Evolutionary conservation across 2,329 filamentous ascomycete species (phyloP), one percentile per base, ranked within the genome.

Genomic region (Biscogniauxia sp.): DNA sequence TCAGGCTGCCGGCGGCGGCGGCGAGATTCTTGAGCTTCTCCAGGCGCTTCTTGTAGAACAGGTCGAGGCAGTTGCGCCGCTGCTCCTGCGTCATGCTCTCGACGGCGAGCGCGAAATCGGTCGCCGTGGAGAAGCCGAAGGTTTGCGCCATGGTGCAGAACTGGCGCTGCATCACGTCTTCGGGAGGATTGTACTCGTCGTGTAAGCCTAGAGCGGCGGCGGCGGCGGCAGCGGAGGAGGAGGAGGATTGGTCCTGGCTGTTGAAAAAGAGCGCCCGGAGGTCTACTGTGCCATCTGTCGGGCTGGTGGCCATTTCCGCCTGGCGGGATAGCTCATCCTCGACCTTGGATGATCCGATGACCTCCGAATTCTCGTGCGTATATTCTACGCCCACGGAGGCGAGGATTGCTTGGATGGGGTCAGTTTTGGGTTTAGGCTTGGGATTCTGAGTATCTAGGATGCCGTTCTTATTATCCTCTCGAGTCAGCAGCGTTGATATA

Each of bases 291-390:
- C 80, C 61, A 62, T 82, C 78, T 59, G 37, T n/a, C 37, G 70
- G 60, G 55, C 67, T 61, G 3, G 80, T 82, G 0, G 80, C 79
- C 70, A 88, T 81, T 70, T 89, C 87, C 4, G 94, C 95, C 51
- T 86, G 87, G 20, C 88, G 88, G 53, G 90, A 93, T 5, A 99
- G 84, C 60, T 89, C 86, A 64, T 91, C 89, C 76, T 99, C 95
- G n/a, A 97, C 84, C 67, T 90, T 92, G n/a, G 90, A 95, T 0
- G 92, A 89, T 11, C 95, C 95, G 59, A 99, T 86, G 15, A 99
- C 93, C 75, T 99, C 93, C 1, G 91, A 92, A 73, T 99, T 99
- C 68, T 98, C 91, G 72, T 99, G 95, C 0, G 93, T 96, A 74
- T 99, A 99, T 70, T 95, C 88, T 0, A 99, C 93, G 1, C 95